A percentile compares a stretch with the other conserved stretches of the same genome.
phyloP scores from a whole-genome alignment of 805 yeast genomes.

The Metschnikowia sp. region DNA sequence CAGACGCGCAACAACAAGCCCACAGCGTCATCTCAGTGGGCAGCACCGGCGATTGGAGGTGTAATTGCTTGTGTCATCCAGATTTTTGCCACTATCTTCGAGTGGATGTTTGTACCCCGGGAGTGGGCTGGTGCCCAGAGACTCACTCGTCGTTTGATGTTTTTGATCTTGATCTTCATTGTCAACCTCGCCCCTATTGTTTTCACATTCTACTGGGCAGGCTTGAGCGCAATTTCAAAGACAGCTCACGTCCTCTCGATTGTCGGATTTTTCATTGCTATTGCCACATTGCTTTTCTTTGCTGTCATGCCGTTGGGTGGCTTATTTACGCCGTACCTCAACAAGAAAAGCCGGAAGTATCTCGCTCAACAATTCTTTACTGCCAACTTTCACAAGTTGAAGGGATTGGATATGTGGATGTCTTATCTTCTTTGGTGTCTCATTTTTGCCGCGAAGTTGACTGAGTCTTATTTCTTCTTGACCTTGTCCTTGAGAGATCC shows the following conservation, averaged over 20 bases:
- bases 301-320: constrained; percentile 97
- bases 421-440: constrained; percentile 88
- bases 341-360: constrained; percentile 79
- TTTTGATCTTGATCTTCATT: constrained; percentile 61
- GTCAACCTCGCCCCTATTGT: constrained; percentile 82
- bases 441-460: constrained; percentile 84
- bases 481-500: constrained; percentile 84
- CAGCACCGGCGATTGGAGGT: constrained; percentile 92
- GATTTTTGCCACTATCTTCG: constrained; percentile 81
- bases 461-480: constrained; percentile 76
- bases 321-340: constrained; percentile 87
- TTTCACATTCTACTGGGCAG: constrained; percentile 80
- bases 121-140: constrained; percentile 99
- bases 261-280: constrained; percentile 84
- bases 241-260: constrained; percentile 78
- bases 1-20: constrained; percentile 86
- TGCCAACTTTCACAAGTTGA: constrained; percentile 77
- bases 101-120: constrained; percentile 96
- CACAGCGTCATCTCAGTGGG: constrained; percentile 88
- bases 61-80: constrained; percentile 78
- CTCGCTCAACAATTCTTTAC: constrained; percentile 95
- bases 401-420: constrained; percentile 93
- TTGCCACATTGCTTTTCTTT: constrained; percentile 80
- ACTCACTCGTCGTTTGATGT: constrained; percentile 80
- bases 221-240: constrained; percentile 59